These are phyloP conservation scores for Penstemon barbatus DNA, from an alignment of 257 asterid species.

Conservation along the genomic window DNA sequence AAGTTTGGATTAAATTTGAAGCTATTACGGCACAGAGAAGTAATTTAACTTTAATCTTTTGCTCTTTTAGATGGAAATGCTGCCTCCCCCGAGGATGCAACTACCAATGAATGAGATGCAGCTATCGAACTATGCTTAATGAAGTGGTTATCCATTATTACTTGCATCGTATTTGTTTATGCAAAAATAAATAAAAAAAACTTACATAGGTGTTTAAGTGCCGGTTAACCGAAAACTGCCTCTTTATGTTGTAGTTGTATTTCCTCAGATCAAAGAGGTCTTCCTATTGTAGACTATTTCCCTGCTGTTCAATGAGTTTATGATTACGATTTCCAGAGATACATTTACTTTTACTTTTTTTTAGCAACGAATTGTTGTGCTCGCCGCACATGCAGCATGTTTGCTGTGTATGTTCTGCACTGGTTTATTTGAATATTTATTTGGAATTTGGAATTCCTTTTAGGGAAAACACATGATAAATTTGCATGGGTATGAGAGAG, in stretches of 20 bases:
- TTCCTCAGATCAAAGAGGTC: constrained; percentile 16
- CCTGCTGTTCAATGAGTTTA: constrained; percentile 17
- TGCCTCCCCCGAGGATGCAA: constrained; percentile 51
- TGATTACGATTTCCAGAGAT: constrained; percentile 15
- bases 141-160: constrained; percentile 29
- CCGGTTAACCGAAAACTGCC: constrained; percentile 22
- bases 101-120: constrained; percentile 55
- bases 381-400: no score
- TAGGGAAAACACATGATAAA: no score
- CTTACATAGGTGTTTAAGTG: constrained; percentile 26
- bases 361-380: no score
- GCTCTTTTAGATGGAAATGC: constrained; percentile 55
- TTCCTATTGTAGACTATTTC: constrained; percentile 38
- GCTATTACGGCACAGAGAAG: background rate
- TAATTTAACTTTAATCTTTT: constrained; percentile 4
- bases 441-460: no score
- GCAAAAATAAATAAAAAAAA: constrained; percentile 35
- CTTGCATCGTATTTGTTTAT: constrained; percentile 32
- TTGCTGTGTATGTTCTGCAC: no score
- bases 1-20: background rate
- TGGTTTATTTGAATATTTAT: no score
- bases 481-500: no score
- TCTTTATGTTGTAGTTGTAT: constrained; percentile 25
- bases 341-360: constrained; percentile 5
- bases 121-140: constrained; percentile 26